Evolutionary conservation across 2,329 filamentous ascomycete species (phyloP), one percentile per base, ranked within the genome.

Genomic region (Fusarium circinatum): DNA sequence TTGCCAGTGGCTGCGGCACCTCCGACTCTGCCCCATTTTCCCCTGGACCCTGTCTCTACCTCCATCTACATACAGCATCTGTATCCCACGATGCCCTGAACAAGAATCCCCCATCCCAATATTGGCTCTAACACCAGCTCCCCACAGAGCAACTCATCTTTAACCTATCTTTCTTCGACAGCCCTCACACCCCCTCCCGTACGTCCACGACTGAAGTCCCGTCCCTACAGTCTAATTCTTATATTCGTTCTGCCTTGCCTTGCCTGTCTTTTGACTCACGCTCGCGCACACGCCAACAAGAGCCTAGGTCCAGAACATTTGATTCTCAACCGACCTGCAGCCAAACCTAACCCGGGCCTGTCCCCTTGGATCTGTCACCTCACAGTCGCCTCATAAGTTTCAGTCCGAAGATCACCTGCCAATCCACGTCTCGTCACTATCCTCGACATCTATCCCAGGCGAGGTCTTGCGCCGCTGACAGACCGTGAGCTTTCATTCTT

Each of bases 331-430:
- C 73, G 61, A 70, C 68, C 65, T 72, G 70, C 75, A 75, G 67
- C 62, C 67, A 68, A 59, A 73, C 65, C 70, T 58, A 65, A 68
- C 54, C 56, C 60, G 52, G 58, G 61, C 52, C 64, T 69, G 44
- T 56, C 65, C 55, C 47, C 60, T 70, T 72, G 62, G 34, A 65
- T 68, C 71, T 65, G 68, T 76, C 74, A 71, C 71, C 75, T 78
- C 66, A 76, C 75, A 61, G 64, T 76, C 71, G 66, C 59, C 74
- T 73, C 76, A 78, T 65, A 68, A 74, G 65, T 71, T 77, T 71
- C 58, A 57, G 44, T 63, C 64, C 68, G 55, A 65, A 70, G 48
- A 71, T 75, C 75, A 75, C 71, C 77, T 78, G 75, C 70, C 64
- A 68, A 65, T 66, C 54, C 58, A 65, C 65, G 44, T 59, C 45